Evolutionary conservation across 1,139 yeast genomes (phyloP).

Genomic region (Debaryomycetaceae sp.): DNA sequence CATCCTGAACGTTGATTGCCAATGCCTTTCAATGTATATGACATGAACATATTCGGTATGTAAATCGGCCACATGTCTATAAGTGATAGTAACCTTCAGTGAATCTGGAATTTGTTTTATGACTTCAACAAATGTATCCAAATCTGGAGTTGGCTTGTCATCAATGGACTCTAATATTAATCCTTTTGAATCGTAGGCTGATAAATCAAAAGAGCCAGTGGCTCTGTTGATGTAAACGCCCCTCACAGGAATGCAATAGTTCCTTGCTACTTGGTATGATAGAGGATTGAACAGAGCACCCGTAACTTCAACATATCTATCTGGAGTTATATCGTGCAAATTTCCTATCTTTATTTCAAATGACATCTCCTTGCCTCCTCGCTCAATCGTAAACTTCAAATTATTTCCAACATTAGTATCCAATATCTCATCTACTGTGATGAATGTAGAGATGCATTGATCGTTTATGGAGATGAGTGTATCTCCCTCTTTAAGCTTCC

Average conservation of each 20-base stretch:
- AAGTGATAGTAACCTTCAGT: slow-evolving; percentile 65
- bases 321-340: slow-evolving; percentile 79
- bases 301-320: slow-evolving; percentile 72
- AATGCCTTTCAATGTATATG: slow-evolving; percentile 76
- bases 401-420: slow-evolving; percentile 66
- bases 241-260: slow-evolving; percentile 75
- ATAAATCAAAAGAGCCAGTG: slow-evolving; percentile 70
- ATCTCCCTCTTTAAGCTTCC: slow-evolving; percentile 78
- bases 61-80: slow-evolving; percentile 76
- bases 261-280: slow-evolving; percentile 85
- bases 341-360: slow-evolving; percentile 63
- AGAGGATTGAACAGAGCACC: slow-evolving; percentile 86
- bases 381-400: slow-evolving; percentile 60
- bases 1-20: slow-evolving; percentile 69
- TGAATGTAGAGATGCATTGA: slow-evolving; percentile 61
- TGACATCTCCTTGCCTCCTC: slow-evolving; percentile 62
- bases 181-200: slow-evolving; percentile 52
- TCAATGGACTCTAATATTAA: slow-evolving; percentile 81
- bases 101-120: slow-evolving; percentile 77
- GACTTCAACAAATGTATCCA: slow-evolving; percentile 73
- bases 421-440: slow-evolving; percentile 79
- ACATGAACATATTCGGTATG: slow-evolving; percentile 68
- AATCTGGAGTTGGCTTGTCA: slow-evolving; percentile 65
- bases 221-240: slow-evolving; percentile 84
- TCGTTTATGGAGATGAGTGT: slow-evolving; percentile 73